Conservation (phyloP, 1,139 yeast species). For the Magnusiomyces fungicola region DNA sequence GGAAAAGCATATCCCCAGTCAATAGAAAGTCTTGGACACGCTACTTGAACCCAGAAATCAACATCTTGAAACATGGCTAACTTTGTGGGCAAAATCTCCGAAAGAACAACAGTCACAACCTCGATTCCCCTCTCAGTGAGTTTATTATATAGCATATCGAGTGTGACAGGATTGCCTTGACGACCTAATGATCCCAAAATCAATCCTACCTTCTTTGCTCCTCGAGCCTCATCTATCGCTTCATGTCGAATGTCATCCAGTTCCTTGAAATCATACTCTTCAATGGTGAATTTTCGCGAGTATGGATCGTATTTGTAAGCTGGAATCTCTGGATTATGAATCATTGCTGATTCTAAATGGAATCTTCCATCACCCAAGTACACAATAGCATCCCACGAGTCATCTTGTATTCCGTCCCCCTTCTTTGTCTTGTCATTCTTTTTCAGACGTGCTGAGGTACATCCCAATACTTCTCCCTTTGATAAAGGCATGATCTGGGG, state of each 20-base stretch:
- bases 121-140: constrained; percentile 50
- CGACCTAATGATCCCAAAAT: constrained; percentile 95
- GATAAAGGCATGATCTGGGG: constrained; percentile 93
- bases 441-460: constrained; percentile 74
- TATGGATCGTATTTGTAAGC: constrained; percentile 96
- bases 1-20: constrained; percentile 99
- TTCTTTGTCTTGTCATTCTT: not conserved
- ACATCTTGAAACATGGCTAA: constrained; percentile 90
- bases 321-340: constrained; percentile 87
- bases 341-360: constrained; percentile 94
- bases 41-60: constrained; percentile 95
- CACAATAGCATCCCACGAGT: constrained; percentile 67
- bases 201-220: constrained; percentile 67
- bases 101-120: constrained; percentile 74
- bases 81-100: constrained; percentile 91
- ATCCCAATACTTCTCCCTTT: constrained; percentile 93
- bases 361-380: constrained; percentile 96
- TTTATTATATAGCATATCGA: constrained; percentile 52
- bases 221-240: constrained; percentile 57
- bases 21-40: constrained; percentile 91
- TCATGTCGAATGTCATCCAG: constrained; percentile 64
- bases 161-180: constrained; percentile 82
- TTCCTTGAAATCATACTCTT: constrained; percentile 79
- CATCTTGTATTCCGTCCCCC: constrained; percentile 33
- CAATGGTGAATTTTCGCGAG: constrained; percentile 81